Evolutionary conservation across 208 protist genomes (phyloP), one percentile per base, ranked within the genome.

Genomic region (Crithidia mellificae): DNA sequence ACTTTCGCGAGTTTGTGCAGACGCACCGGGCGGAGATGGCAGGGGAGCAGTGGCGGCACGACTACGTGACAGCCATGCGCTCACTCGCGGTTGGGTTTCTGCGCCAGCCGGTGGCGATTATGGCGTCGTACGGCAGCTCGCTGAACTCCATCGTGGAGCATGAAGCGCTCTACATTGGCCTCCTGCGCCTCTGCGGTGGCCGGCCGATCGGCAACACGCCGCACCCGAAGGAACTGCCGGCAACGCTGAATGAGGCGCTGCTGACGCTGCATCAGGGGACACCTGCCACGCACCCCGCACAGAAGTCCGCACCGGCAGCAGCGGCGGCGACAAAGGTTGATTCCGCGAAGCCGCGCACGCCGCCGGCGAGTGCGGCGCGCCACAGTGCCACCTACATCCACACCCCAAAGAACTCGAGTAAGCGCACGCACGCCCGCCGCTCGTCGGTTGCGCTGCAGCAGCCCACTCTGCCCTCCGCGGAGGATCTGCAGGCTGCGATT

Each of bases 101-200:
- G 51, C 49, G 52, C 3, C 20, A 56, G 19, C 78, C 78, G 3
- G 49, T 51, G 8, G 24, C 15, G 3, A 53, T 70, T 12, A 63
- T 74, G 20, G 50, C 46, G 5, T 55, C 63, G 25, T 70, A 66
- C 46, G 68, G 64, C 52, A 57, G 56, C 64, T 56, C 65, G n/a
- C 43, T 84, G 12, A 47, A 43, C 17, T 46, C 41, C 12, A 20
- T 80, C 9, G 54, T 79, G 47, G 49, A 78, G 53, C 57, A 72
- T 52, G 72, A 79, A 56, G 51, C 62, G 0, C 57, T 75, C 12
- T 72, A 77, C 62, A n/a, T 74, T 2, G 73, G 51, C 1, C 59
- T 84, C 63, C 64, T 84, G 29, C 66, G 74, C 8, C 4, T 57
- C 22, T 61, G 73, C 44, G 68, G 68, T n/a, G 64, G 58, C 7